Percentiles rank a stretch among this genome's conserved stretches.
phyloP scores from a whole-genome alignment of 2,329 filamentous ascomycete genomes.

The Bimuria novae-zelandiae region DNA sequence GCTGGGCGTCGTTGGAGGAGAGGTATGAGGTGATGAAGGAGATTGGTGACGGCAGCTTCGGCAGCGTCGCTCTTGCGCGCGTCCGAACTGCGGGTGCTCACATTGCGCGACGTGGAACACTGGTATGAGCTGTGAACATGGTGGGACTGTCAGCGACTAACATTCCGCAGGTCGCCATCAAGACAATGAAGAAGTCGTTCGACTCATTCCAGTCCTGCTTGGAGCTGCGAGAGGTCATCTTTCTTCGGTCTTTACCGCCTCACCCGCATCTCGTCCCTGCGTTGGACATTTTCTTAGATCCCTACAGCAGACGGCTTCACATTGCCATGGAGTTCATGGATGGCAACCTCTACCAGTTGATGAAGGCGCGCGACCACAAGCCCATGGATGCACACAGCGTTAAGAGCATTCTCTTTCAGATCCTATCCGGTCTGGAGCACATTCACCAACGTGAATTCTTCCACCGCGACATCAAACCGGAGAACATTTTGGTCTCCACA shows the following conservation, averaged over 20 bases:
- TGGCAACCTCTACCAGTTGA: constrained; percentile 96
- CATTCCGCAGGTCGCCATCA: constrained; percentile 82
- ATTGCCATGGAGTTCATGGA: constrained; percentile 99
- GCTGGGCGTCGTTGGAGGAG: constrained; percentile 77
- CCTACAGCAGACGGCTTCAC: constrained; percentile 92
- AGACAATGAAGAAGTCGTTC: constrained; percentile 99
- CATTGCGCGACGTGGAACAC: constrained; percentile 85
- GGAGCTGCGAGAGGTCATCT: constrained; percentile 95
- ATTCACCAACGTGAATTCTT: constrained; percentile 98
- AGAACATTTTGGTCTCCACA: constrained; percentile 96
- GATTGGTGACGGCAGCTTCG: constrained; percentile 98
- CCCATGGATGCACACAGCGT: constrained; percentile 86
- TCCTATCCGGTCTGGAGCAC: constrained; percentile 92
- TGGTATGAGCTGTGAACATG: constrained; percentile 66
- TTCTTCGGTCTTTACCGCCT: constrained; percentile 82
- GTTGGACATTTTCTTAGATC: constrained; percentile 96
- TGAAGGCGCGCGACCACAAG: constrained; percentile 98
- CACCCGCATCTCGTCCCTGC: constrained; percentile 96
- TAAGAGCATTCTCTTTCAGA: constrained; percentile 97
- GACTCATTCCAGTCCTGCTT: constrained; percentile 88
- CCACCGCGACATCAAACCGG: constrained; percentile 98
- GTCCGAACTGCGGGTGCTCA: constrained; percentile 88
- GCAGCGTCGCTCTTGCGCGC: constrained; percentile 89
- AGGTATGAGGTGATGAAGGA: constrained; percentile 97
- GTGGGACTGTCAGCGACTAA: constrained; percentile 11